These are phyloP conservation scores for Acacia crassicarpa DNA, from an alignment of 306 rosid species.

Conservation along the genomic window DNA sequence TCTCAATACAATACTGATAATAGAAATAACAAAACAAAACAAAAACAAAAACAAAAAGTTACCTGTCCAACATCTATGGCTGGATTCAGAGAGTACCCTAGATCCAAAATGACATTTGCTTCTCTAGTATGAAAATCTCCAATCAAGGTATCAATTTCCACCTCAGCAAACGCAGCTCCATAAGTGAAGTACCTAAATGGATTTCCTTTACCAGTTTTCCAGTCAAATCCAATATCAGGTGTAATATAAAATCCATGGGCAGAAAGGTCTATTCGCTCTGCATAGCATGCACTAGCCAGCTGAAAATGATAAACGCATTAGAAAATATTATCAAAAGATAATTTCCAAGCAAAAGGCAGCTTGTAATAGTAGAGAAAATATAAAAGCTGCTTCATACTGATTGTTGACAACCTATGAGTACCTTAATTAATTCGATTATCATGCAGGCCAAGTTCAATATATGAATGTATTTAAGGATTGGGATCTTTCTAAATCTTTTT, in stretches of 20 bases:
- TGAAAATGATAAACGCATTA: conserved; percentile 48
- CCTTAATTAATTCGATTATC: neutral
- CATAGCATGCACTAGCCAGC: conserved; percentile 83
- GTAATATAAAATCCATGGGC: conserved; percentile 92
- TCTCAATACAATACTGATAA: neutral
- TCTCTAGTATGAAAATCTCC: conserved; percentile 91
- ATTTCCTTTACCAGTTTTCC: conserved; percentile 73
- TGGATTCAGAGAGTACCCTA: conserved; percentile 89
- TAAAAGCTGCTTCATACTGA: conserved; percentile 8
- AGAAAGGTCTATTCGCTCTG: conserved; percentile 82
- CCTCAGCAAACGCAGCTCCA: conserved; percentile 97
- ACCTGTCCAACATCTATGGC: conserved; percentile 97
- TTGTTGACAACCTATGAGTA: conserved; percentile 7
- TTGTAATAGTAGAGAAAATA: conserved; percentile 8
- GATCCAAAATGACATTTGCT: conserved; percentile 79
- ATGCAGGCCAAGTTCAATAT: neutral
- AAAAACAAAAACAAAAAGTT: neutral
- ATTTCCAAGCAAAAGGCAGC: conserved; percentile 30
- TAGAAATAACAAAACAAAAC: neutral
- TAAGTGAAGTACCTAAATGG: conserved; percentile 87
- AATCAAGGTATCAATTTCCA: conserved; percentile 89
- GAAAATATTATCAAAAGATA: conserved; percentile 24
- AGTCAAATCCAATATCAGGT: conserved; percentile 89
- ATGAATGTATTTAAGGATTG: neutral
- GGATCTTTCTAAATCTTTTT: neutral